Base-by-base conservation (phyloP, 306 rosid genomes). In the Crotalaria pallida region DNA sequence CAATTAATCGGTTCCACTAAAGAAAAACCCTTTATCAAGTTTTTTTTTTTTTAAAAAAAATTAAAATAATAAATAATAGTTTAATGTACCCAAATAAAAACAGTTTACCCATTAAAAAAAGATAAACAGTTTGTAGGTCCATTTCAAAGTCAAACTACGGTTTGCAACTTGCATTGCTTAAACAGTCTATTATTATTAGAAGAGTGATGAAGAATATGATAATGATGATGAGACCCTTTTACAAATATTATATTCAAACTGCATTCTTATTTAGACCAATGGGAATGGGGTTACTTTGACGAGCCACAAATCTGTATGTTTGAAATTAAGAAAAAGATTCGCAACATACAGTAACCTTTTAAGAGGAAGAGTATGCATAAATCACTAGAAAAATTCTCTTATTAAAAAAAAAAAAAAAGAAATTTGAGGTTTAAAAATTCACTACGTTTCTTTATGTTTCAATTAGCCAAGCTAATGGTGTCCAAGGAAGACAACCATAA, bases 91-190 rank as follows among this genome's bases (percentile, higher is more conserved):
- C 47, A 23, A 58, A 16, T 44, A 66, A 19, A 6, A 5, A 29
- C n/a, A 9, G 36, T 27, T 27, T 27, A 31, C 8, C 12, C 26
- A n/a, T 49, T n/a, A 7, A 10, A 62, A 22, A 22, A 21, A 66
- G 4, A 18, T 0, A 9, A 59, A n/a, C 0, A 58, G 40, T 24
- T 56, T 58, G 53, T 69, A 3, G 67, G 57, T 53, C 67, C 48
- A 6, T 69, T 45, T 53, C 68, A 57, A 72, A 65, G 78, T 78
- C 82, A 74, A 73, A 61, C 29, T 62, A 11, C 5, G 71, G 55
- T 51, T 36, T 73, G 45, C 70, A 71, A 26, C 48, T 49, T n/a
- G 19, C 38, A 36, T 49, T n/a, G 19, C 38, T 60, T 58, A 38
- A 19, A 36, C 17, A 61, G 43, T 26, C 10, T 33, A 5, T 1